Evolutionary conservation across 495 filamentous ascomycete species (phyloP), one percentile per base, ranked within the genome.

Genomic region (Opeltia flavorubescens): DNA sequence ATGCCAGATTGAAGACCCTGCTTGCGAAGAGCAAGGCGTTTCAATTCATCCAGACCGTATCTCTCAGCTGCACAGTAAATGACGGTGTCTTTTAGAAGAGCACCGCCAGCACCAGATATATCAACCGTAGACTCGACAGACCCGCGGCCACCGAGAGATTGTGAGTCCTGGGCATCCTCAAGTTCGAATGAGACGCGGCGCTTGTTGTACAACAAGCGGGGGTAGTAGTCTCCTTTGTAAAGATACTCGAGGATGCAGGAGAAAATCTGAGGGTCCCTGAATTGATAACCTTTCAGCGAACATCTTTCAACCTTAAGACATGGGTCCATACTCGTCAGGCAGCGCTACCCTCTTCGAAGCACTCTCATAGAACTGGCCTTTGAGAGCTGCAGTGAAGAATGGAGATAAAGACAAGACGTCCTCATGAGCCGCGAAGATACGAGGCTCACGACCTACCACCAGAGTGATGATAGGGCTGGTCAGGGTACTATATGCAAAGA

Each of bases 41-140:
- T 89, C 62, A 95, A 76, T 53, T 86, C 86, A 40, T 85, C 82
- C 61, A 95, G 74, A 53, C 76, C 81, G 65, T 84, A 94, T 59
- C 78, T 80, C 57, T 88, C 84, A 30, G 88, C 88, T 49, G 82
- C 72, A 62, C 88, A 95, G 75, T 95, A 95, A 56, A 95, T 76
- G 51, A 82, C 80, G 15, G 88, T 95, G 66, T 95, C 88, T 51
- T 83, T 78, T 49, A 95, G 78, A 55, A 95, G 64, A 49, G 82
- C 63, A 51, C 80, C 80, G 59, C 71, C 75, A 53, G 81, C 70
- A 56, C 76, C 78, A 50, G 75, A 55, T 62, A 78, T 74, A 61
- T 80, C 82, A 56, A 91, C 72, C 45, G 83, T 88, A 51, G 84
- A 72, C 68, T 85, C 79, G 17, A 53, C 80, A 54, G 76, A 75